Conservation (phyloP, 768 basidiomycete genomes). For the Agrocybe praecox region DNA sequence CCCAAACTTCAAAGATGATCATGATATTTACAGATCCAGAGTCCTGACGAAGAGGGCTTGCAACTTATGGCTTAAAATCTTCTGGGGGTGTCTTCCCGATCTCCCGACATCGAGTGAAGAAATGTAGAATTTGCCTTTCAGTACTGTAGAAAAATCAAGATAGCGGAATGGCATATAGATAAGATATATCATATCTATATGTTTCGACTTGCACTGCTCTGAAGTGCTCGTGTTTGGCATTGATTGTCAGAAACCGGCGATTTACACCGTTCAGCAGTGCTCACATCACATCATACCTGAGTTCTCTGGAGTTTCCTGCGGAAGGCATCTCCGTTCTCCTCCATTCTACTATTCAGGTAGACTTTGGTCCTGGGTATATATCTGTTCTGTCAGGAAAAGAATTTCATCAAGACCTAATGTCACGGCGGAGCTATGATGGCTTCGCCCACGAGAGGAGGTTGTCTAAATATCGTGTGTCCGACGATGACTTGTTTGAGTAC, state of each 20-base stretch:
- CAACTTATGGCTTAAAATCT: no score
- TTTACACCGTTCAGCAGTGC: slow-evolving; percentile 7
- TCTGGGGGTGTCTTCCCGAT: no score
- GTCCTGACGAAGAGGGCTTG: no score
- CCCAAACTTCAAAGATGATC: no score
- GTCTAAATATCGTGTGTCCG: slow-evolving; percentile 76
- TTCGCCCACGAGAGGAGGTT: slow-evolving; percentile 70
- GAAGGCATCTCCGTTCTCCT: neutral
- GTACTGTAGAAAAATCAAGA: no score
- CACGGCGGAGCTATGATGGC: slow-evolving; percentile 77
- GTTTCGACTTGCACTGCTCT: neutral
- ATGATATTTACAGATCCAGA: no score
- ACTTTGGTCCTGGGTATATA: neutral
- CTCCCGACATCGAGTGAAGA: no score
- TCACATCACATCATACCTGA: slow-evolving; percentile 1
- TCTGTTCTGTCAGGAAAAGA: neutral
- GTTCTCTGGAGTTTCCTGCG: neutral
- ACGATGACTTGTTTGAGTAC: slow-evolving; percentile 87
- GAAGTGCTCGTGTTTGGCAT: slow-evolving; percentile 14
- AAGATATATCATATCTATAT: no score
- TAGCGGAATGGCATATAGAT: no score
- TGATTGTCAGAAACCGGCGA: slow-evolving; percentile 16
- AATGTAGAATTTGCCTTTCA: no score
- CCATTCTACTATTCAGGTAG: neutral
- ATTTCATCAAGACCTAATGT: slow-evolving; percentile 41